A percentile compares a stretch with the other conserved stretches of the same genome.
Conservation (phyloP, 2,329 filamentous ascomycete genomes). For the Xylariales sp. region DNA sequence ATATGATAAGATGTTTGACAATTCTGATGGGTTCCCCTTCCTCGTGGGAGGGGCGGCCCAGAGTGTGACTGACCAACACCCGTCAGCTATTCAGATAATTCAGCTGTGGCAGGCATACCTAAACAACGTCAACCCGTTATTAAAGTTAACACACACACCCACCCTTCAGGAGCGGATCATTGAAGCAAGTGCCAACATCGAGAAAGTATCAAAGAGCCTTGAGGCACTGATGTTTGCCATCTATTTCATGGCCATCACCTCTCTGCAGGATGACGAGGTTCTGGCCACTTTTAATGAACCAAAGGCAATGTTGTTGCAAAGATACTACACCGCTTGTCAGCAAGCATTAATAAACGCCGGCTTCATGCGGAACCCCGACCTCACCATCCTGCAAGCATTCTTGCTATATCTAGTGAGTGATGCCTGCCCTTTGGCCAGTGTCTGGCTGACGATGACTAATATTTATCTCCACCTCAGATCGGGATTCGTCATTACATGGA, state of each 20-base stretch:
- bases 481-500: conserved; percentile 55
- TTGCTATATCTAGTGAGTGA: conserved; percentile 58
- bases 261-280: conserved; percentile 52
- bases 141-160: conserved; percentile 65
- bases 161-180: conserved; percentile 62
- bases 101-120: conserved; percentile 67
- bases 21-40: conserved; percentile 54
- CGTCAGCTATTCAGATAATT: conserved; percentile 54
- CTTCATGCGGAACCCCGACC: conserved; percentile 62
- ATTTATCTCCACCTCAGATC: conserved; percentile 32
- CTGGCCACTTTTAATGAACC: conserved; percentile 46
- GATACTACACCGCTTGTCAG: conserved; percentile 55
- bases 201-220: conserved; percentile 49
- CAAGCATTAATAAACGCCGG: conserved; percentile 63
- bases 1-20: conserved; percentile 55
- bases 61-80: conserved; percentile 44
- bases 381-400: conserved; percentile 63
- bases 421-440: not conserved
- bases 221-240: conserved; percentile 67
- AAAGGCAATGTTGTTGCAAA: conserved; percentile 44
- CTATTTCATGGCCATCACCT: conserved; percentile 55
- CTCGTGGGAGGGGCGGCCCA: conserved; percentile 41
- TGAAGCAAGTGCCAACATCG: conserved; percentile 52
- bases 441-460: conserved; percentile 8
- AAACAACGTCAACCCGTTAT: conserved; percentile 63